Evolutionary conservation across 306 rosid genomes (phyloP), one percentile per base, ranked within the genome.

Genomic region (Prinsepia uniflora): DNA sequence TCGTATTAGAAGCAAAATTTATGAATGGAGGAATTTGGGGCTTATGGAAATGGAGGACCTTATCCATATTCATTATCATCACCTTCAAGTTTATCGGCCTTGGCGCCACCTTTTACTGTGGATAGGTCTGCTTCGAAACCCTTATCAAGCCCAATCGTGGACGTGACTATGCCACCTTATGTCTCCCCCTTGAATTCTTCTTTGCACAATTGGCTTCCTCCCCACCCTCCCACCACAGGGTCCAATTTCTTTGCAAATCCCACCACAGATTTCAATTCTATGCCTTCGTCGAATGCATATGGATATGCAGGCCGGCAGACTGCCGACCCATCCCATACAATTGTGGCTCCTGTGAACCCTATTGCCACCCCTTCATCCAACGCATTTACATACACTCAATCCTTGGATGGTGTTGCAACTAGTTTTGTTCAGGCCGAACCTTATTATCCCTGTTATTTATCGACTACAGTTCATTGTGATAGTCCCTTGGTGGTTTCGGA

Each of bases 71-170:
- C 69, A 20, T 63, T 87, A 15, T 45, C 84, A 20, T 77, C 92
- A 0, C 69, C 81, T 40, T 91, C 99, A 19, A 94, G 78, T 76
- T 79, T 94, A 56, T 94, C 96, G 43, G 86, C 97, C 72, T 84
- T 82, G 46, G 97, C 99, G 0, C 87, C 85, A 0, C 97, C 99
- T 7, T 94, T 94, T 39, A 89, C 91, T 14, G 85, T 90, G 3
- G 86, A 82, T 72, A 88, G 86, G 17, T 52, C 83, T 40, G 47
- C 34, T 41, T 34, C 84, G 4, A 68, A 43, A 36, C 86, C 86
- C 10, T 52, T 46, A 46, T 75, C 85, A 0, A 63, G 69, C 74
- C 89, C 88, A 6, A 75, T 75, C 46, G 49, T 74, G 30, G 91
- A 85, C 81, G 78, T 79, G 78, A 63, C 81, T 14, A 86, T 88